phyloP scores from a whole-genome alignment of 2,329 filamentous ascomycete genomes.

The Aspergillus awamori region DNA sequence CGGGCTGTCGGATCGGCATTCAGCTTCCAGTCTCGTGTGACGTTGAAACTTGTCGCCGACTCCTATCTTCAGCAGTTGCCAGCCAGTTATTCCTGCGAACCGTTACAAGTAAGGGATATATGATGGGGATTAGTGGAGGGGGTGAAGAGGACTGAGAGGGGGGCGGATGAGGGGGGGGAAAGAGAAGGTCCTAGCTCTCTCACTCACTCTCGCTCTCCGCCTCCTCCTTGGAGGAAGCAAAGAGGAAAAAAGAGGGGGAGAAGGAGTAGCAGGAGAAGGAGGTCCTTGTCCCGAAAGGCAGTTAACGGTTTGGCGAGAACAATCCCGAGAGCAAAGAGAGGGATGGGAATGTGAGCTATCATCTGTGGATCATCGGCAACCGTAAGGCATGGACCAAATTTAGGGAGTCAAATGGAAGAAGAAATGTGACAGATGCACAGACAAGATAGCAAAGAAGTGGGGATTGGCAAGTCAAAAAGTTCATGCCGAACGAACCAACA shows the following conservation, averaged over 20 bases:
- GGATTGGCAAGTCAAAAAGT: too few relatives aligned
- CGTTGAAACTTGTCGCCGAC: conserved; percentile 6
- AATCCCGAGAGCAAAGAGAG: not conserved
- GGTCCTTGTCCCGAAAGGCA: not conserved
- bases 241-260: not conserved
- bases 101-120: conserved; percentile 13
- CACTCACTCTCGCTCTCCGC: too few relatives aligned
- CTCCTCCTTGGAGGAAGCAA: not conserved
- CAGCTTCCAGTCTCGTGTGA: conserved; percentile 9
- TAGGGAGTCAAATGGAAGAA: not conserved
- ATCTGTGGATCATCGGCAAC: conserved; percentile 1
- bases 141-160: not conserved
- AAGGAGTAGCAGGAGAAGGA: too few relatives aligned
- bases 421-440: conserved; percentile 25
- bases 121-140: not conserved
- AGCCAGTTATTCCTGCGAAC: conserved; percentile 3
- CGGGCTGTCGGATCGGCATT: not conserved
- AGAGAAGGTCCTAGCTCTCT: not conserved
- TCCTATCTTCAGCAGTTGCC: not conserved
- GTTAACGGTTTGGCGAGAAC: not conserved
- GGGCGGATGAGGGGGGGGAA: too few relatives aligned
- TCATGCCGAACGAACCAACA: too few relatives aligned
- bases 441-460: not conserved
- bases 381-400: conserved; percentile 10
- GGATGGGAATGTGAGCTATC: conserved; percentile 5